A percentile compares a stretch with the other conserved stretches of the same genome.
Conservation (phyloP, 768 basidiomycete genomes). For the Phlegmacium glaucopus region DNA sequence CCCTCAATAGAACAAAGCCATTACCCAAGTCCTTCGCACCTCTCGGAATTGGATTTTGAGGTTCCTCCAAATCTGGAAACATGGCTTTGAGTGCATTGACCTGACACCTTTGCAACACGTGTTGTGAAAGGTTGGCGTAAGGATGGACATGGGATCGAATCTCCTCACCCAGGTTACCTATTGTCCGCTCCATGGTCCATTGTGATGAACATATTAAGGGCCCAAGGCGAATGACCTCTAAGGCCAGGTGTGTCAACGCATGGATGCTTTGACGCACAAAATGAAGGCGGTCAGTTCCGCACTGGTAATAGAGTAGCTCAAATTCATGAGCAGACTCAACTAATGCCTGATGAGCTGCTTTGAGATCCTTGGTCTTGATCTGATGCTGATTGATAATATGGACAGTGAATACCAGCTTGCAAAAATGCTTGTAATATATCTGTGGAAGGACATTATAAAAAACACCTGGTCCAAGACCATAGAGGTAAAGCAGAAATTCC, state of each 20-base stretch:
- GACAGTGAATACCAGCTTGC: slow-evolving; percentile 23
- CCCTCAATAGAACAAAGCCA: slow-evolving; percentile 14
- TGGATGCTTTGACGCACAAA: slow-evolving; percentile 31
- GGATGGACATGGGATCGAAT: slow-evolving; percentile 22
- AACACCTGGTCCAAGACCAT: slow-evolving; percentile 23
- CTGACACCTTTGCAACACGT: slow-evolving; percentile 12
- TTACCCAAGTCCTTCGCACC: slow-evolving; percentile 8
- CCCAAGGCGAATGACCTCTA: slow-evolving; percentile 22
- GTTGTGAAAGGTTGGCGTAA: slow-evolving; percentile 21
- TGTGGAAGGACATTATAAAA: slow-evolving; percentile 21
- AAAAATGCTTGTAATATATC: slow-evolving; percentile 23
- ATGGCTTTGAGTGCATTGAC: slow-evolving; percentile 12
- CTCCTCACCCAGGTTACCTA: slow-evolving; percentile 23
- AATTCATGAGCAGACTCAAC: slow-evolving; percentile 23
- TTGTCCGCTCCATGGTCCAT: slow-evolving; percentile 30
- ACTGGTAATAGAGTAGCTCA: slow-evolving; percentile 31
- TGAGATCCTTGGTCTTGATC: slow-evolving; percentile 13
- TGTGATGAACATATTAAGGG: slow-evolving; percentile 17
- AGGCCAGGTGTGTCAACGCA: slow-evolving; percentile 20
- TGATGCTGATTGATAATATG: slow-evolving; percentile 20
- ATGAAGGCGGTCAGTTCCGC: slow-evolving; percentile 25
- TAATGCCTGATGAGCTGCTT: slow-evolving; percentile 13
- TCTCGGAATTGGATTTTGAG: slow-evolving; percentile 7
- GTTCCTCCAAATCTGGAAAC: slow-evolving; percentile 8
- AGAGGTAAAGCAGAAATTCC: slow-evolving; percentile 25